These are phyloP conservation scores for Thuja plicata DNA, from an alignment of 83 land plant genomes.

Conservation along the genomic window DNA sequence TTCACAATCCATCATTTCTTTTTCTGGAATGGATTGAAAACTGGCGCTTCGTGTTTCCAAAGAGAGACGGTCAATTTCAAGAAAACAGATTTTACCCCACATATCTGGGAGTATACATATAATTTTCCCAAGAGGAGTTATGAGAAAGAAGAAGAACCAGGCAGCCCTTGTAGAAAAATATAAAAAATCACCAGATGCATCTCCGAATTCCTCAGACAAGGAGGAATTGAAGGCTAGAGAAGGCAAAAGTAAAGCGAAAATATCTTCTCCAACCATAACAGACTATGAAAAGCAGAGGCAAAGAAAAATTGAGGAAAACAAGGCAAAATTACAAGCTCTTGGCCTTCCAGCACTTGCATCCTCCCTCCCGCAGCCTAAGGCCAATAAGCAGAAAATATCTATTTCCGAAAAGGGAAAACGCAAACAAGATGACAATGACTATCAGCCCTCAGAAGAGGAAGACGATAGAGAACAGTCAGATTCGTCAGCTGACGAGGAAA, in stretches of 20 bases:
- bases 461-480: slow-evolving; percentile 16
- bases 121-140: not conserved
- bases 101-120: not conserved
- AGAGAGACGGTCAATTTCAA: too few relatives aligned
- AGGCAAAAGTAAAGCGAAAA: not conserved
- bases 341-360: slow-evolving; percentile 42
- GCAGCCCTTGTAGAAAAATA: not conserved
- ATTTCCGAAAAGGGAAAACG: not conserved
- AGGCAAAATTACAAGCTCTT: slow-evolving; percentile 47
- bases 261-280: slow-evolving; percentile 9
- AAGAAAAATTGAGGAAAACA: slow-evolving; percentile 44
- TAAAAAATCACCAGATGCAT: not conserved
- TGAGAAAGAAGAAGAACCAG: not conserved
- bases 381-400: not conserved
- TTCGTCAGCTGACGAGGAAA: slow-evolving; percentile 25
- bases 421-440: slow-evolving; percentile 41
- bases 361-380: not conserved
- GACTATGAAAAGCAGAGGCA: slow-evolving; percentile 61
- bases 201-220: not conserved
- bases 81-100: too few relatives aligned
- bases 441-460: slow-evolving; percentile 26
- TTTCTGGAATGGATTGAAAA: too few relatives aligned
- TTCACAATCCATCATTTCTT: too few relatives aligned
- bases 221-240: not conserved
- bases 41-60: too few relatives aligned